Base-by-base conservation (phyloP, 768 basidiomycete species). In the Boletus pseudopeckii region DNA sequence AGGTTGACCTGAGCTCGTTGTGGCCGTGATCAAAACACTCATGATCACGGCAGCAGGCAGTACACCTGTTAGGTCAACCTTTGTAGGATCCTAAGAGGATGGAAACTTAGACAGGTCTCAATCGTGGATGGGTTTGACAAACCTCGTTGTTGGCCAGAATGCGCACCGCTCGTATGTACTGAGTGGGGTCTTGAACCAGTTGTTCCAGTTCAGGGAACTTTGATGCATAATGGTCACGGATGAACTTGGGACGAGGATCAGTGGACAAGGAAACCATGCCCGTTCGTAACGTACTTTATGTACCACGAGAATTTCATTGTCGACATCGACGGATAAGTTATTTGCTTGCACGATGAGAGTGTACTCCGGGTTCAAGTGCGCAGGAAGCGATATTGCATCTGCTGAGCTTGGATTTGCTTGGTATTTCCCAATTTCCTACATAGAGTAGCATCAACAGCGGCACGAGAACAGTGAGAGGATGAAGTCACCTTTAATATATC, bases 131-230 rank as follows among this genome's bases (percentile, higher is more conserved):
- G 45, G 30, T 15, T 11, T 4, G 40, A 65, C 75, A 34, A 53
- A 85, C 89, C 74, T 88, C 85, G 37, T 83, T 79, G 68, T 99
- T 98, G 9, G 83, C 95, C 45, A 99, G 78, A 1, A 83, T 84
- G 53, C 91, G 85, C 13, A 98, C 96, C 10, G 96, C 87, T 28
- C 86, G 85, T 59, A 96, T 93, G 73, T 92, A 98, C 79, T 94
- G 90, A 45, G 84, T 78, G 8, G 97, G 90, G 61, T 98, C 94
- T 4, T 86, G 82, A 18, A 99, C 90, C 32, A 99, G 82, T 63
- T 97, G 92, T 70, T 98, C 97, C 28, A 99, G 82, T 64, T 98
- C 97, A 26, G 97, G 96, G 71, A 99, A 99, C 58, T 92, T 90
- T 28, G 89, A 80, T 1, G 89, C 83, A 69, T 98, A 99, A 72